These are phyloP conservation scores for Onygenales sp. DNA, from an alignment of 2,329 filamentous ascomycete genomes.

Conservation along the genomic window DNA sequence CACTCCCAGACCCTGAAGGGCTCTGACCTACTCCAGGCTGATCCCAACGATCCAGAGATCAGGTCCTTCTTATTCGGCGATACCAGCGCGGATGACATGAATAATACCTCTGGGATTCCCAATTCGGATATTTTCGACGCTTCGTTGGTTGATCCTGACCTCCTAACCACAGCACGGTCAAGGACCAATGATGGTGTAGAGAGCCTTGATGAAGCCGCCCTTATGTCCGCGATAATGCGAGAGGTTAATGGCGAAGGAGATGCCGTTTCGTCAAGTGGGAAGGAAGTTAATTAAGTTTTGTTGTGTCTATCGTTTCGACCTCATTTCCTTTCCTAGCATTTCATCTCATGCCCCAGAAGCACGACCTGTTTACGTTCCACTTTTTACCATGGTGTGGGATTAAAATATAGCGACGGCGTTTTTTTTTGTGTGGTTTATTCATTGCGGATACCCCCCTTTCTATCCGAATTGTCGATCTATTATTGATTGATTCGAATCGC, in stretches of 20 bases:
- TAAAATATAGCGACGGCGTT: not conserved
- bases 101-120: conserved; percentile 4
- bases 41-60: conserved; percentile 11
- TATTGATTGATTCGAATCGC: not conserved
- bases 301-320: not conserved
- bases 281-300: not conserved
- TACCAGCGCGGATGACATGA: not conserved
- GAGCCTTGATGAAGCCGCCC: conserved; percentile 3
- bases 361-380: not conserved
- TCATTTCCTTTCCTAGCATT: not conserved
- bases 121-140: conserved; percentile 24
- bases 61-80: conserved; percentile 22
- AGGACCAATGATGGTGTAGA: conserved; percentile 14
- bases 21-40: not conserved
- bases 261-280: not conserved
- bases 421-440: not conserved
- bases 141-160: conserved; percentile 20
- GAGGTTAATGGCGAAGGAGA: conserved; percentile 3
- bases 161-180: conserved; percentile 12
- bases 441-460: no score
- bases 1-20: not conserved
- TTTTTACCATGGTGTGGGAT: not conserved
- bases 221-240: conserved; percentile 9
- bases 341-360: not conserved
- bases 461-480: no score